Percentiles rank a stretch among this genome's conserved stretches.
Conservation (phyloP, 2,329 filamentous ascomycete genomes). For the Nannizziopsis barbatae region DNA sequence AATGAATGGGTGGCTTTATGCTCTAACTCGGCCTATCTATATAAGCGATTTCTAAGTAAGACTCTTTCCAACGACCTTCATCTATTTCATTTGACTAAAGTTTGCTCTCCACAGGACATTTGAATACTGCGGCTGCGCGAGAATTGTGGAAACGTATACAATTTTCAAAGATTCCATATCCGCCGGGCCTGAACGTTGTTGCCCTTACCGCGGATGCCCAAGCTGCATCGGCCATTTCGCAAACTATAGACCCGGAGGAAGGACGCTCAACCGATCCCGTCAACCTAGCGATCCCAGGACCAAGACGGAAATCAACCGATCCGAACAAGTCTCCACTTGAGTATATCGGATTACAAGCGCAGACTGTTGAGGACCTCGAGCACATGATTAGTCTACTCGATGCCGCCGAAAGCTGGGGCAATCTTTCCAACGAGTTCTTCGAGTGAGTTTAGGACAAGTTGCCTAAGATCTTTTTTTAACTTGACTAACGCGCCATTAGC, state of each 20-base stretch:
- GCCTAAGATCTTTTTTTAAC: constrained; percentile 6
- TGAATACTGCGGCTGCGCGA: constrained; percentile 43
- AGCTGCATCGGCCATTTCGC: constrained; percentile 18
- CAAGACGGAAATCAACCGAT: constrained; percentile 18
- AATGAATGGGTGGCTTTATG: constrained; percentile 63
- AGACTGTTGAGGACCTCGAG: constrained; percentile 51
- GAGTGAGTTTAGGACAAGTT: constrained; percentile 25
- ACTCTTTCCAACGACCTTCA: constrained; percentile 22
- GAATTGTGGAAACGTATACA: constrained; percentile 43
- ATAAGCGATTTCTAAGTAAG: constrained; percentile 76
- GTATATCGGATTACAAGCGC: constrained; percentile 38
- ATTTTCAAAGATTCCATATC: constrained; percentile 37
- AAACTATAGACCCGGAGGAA: constrained; percentile 26
- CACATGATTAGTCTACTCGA: constrained; percentile 55
- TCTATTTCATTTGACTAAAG: constrained; percentile 19
- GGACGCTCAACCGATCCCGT: constrained; percentile 18
- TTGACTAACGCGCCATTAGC: constrained; percentile 4
- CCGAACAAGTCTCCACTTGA: constrained; percentile 5
- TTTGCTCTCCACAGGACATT: constrained; percentile 11
- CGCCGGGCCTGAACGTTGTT: constrained; percentile 24
- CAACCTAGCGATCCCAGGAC: constrained; percentile 18
- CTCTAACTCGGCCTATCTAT: constrained; percentile 56
- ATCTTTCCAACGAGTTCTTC: constrained; percentile 39
- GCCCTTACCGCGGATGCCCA: constrained; percentile 25
- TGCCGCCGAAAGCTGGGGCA: constrained; percentile 55